These are phyloP conservation scores for Saitozyma sp. DNA, from an alignment of 768 basidiomycete genomes.

Conservation along the genomic window DNA sequence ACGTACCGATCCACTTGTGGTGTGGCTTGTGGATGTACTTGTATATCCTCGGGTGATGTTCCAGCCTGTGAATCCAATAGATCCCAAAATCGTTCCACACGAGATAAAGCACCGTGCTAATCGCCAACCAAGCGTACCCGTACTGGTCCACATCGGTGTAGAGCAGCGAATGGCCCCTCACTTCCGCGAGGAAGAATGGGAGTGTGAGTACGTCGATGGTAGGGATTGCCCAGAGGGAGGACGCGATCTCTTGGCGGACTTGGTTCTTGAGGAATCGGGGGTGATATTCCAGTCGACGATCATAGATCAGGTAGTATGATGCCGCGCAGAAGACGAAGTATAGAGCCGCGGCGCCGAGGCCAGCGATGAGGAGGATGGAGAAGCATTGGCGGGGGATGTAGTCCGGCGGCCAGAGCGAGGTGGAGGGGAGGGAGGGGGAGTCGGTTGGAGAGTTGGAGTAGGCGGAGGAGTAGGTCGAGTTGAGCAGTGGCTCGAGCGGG, in stretches of 20 bases:
- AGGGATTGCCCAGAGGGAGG: conserved; percentile 75
- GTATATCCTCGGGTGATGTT: conserved; percentile 83
- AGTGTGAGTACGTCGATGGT: conserved; percentile 78
- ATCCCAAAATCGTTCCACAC: conserved; percentile 91
- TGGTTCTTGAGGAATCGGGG: conserved; percentile 91
- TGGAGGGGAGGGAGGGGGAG: too few relatives aligned
- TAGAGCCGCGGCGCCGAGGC: conserved; percentile 76
- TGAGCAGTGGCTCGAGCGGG: too few relatives aligned
- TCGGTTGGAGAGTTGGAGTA: too few relatives aligned
- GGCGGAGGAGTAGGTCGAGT: too few relatives aligned
- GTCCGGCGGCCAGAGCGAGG: too few relatives aligned
- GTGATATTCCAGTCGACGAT: conserved; percentile 91
- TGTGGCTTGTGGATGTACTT: conserved; percentile 94
- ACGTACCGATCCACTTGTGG: conserved; percentile 90
- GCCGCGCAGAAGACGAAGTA: conserved; percentile 87
- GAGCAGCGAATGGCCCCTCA: conserved; percentile 75
- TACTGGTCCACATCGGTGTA: conserved; percentile 79
- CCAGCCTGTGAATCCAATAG: conserved; percentile 90
- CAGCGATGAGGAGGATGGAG: conserved; percentile 70
- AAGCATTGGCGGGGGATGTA: conserved; percentile 72
- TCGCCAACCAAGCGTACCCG: conserved; percentile 56
- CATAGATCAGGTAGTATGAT: conserved; percentile 84
- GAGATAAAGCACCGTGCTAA: conserved; percentile 58
- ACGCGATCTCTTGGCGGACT: conserved; percentile 68
- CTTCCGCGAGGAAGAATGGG: conserved; percentile 92